Evolutionary conservation across 2,329 filamentous ascomycete genomes (phyloP).

Genomic region (Monosporascus sp.): DNA sequence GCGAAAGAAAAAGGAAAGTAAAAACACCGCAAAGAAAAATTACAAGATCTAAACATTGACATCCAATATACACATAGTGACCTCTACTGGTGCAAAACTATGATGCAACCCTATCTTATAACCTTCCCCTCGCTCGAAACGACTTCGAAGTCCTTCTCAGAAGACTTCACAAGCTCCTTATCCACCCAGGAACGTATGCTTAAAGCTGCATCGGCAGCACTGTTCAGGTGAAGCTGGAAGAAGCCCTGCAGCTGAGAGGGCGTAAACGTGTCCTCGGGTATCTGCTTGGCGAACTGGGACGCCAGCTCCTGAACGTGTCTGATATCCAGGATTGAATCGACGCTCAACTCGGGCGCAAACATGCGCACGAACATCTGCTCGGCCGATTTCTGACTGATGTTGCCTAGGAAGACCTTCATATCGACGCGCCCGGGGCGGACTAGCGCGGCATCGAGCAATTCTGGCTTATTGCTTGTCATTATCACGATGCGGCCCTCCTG

Average conservation of each 20-base stretch:
- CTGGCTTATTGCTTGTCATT: constrained; percentile 61
- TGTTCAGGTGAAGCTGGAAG: constrained; percentile 29
- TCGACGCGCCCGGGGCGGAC: constrained; percentile 59
- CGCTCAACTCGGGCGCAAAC: constrained; percentile 23
- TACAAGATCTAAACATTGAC: no score
- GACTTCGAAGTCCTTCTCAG: background rate
- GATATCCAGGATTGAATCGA: background rate
- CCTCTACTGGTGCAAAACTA: no score
- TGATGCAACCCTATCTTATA: background rate
- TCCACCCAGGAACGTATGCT: constrained; percentile 24
- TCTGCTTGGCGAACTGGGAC: constrained; percentile 21
- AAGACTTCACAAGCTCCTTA: constrained; percentile 15
- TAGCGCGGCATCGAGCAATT: constrained; percentile 53
- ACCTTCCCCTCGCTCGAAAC: background rate
- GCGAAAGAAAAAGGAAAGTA: no score
- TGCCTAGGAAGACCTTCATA: constrained; percentile 43
- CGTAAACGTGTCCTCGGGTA: constrained; percentile 29
- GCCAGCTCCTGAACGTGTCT: constrained; percentile 18
- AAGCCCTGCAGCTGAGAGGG: constrained; percentile 32
- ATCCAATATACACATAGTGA: no score
- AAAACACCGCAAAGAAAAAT: no score
- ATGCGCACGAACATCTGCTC: constrained; percentile 32
- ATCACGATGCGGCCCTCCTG: constrained; percentile 61
- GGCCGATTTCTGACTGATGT: constrained; percentile 29
- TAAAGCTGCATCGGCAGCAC: constrained; percentile 22